Percentiles rank a stretch among this genome's conserved stretches.
These are phyloP conservation scores for Pyrrhoderma lamaoense DNA, from an alignment of 1,284 basidiomycete genomes.

Conservation along the genomic window DNA sequence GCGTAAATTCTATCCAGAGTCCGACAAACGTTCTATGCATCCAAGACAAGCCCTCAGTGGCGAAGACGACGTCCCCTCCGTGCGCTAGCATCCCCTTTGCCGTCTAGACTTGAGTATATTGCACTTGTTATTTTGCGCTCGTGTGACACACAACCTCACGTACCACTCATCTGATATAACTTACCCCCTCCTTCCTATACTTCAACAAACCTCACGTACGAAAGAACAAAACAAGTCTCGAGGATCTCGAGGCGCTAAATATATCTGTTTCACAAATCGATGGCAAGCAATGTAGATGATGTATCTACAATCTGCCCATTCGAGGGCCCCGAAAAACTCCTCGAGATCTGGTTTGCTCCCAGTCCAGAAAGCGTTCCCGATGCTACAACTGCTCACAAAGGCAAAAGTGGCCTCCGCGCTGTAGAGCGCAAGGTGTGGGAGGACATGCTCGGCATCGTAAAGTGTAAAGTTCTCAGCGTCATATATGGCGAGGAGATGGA, in stretches of 20 bases:
- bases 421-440: slow-evolving; percentile 84
- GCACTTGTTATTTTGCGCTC: too few relatives aligned
- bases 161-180: background rate
- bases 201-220: too few relatives aligned
- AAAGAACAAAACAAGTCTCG: too few relatives aligned
- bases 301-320: slow-evolving; percentile 43
- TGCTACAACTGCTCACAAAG: slow-evolving; percentile 30
- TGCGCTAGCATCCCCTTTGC: slow-evolving; percentile 45
- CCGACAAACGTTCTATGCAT: slow-evolving; percentile 47
- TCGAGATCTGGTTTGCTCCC: slow-evolving; percentile 97
- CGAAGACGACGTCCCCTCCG: slow-evolving; percentile 33
- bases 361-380: slow-evolving; percentile 54
- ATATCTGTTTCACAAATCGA: slow-evolving; percentile 16
- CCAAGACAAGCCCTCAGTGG: slow-evolving; percentile 35
- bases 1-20: background rate
- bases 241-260: background rate
- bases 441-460: slow-evolving; percentile 94
- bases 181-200: background rate
- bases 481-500: slow-evolving; percentile 85
- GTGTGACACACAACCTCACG: slow-evolving; percentile 18
- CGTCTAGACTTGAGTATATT: background rate
- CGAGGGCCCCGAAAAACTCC: slow-evolving; percentile 90
- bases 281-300: slow-evolving; percentile 32
- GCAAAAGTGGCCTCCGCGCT: slow-evolving; percentile 65
- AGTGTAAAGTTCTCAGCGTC: slow-evolving; percentile 93